Conservation (phyloP, 1,139 yeast genomes). For the Candida neerlandica region DNA sequence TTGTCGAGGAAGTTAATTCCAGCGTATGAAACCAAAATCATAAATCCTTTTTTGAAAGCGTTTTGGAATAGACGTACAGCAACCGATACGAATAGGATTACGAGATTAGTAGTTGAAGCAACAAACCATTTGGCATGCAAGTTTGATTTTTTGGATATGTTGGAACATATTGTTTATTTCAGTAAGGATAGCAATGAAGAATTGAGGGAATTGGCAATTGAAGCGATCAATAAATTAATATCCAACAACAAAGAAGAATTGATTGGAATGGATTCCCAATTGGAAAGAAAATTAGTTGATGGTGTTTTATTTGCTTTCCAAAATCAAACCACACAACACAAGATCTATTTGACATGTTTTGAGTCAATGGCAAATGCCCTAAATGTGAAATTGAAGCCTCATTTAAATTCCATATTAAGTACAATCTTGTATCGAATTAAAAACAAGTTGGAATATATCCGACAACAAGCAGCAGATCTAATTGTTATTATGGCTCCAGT, state of each 20-base stretch:
- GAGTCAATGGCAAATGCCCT: slow-evolving; percentile 68
- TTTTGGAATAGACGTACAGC: slow-evolving; percentile 84
- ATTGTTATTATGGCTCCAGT: slow-evolving; percentile 69
- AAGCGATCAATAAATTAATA: slow-evolving; percentile 51
- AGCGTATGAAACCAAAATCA: slow-evolving; percentile 43
- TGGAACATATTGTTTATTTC: slow-evolving; percentile 58
- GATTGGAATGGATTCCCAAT: slow-evolving; percentile 37
- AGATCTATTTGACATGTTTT: slow-evolving; percentile 62
- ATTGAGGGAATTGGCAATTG: slow-evolving; percentile 77
- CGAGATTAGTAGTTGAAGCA: slow-evolving; percentile 70
- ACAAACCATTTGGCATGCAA: slow-evolving; percentile 67
- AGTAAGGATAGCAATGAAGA: slow-evolving; percentile 85
- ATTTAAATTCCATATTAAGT: slow-evolving; percentile 72
- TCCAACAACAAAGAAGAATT: slow-evolving; percentile 30
- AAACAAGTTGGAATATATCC: slow-evolving; percentile 69
- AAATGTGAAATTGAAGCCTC: slow-evolving; percentile 72
- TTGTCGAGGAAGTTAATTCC: slow-evolving; percentile 30
- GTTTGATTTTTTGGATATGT: slow-evolving; percentile 64
- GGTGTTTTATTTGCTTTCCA: slow-evolving; percentile 85
- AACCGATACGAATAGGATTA: slow-evolving; percentile 47
- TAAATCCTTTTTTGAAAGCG: slow-evolving; percentile 64
- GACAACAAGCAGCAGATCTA: slow-evolving; percentile 87
- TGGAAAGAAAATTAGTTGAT: slow-evolving; percentile 74
- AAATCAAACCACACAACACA: slow-evolving; percentile 63
- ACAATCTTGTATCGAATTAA: slow-evolving; percentile 74